A percentile compares a stretch with the other conserved stretches of the same genome.
Evolutionary conservation across 2,329 filamentous ascomycete genomes (phyloP).

Genomic region (Nigrospora oryzae): DNA sequence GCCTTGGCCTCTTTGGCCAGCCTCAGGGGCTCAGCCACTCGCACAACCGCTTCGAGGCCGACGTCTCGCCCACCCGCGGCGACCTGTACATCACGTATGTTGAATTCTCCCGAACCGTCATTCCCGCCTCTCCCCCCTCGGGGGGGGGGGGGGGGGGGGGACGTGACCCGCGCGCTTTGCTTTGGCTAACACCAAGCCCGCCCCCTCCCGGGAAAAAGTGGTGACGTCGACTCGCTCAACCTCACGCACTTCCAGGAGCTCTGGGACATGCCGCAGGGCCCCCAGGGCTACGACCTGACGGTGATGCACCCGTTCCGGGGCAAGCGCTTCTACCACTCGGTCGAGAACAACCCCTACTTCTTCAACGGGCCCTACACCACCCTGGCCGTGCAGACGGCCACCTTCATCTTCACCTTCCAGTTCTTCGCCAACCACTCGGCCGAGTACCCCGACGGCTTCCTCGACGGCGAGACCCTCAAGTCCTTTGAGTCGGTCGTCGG

Average conservation of each 20-base stretch:
- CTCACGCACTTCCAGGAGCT: conserved; percentile 40
- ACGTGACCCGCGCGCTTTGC: no score
- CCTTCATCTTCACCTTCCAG: conserved; percentile 32
- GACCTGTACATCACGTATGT: conserved; percentile 37
- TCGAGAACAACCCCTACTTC: conserved; percentile 42
- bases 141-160: no score
- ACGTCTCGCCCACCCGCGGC: conserved; percentile 41
- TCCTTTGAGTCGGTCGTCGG: conserved; percentile 37
- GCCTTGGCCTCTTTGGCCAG: conserved; percentile 13
- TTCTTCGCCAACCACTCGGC: conserved; percentile 33
- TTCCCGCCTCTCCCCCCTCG: background rate
- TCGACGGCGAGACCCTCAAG: conserved; percentile 28
- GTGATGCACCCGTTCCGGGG: conserved; percentile 34
- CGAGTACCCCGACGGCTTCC: conserved; percentile 25
- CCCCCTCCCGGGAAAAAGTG: conserved; percentile 11
- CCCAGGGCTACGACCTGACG: conserved; percentile 24
- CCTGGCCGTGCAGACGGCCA: conserved; percentile 42
- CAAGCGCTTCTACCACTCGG: conserved; percentile 35
- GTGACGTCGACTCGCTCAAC: conserved; percentile 41
- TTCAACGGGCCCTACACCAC: conserved; percentile 46
- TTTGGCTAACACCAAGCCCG: conserved; percentile 1
- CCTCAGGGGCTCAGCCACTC: conserved; percentile 39
- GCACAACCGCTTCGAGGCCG: conserved; percentile 47
- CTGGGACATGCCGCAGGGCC: conserved; percentile 24
- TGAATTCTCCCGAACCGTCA: conserved; percentile 5